These are phyloP conservation scores for Graphiopsis chlorocephala DNA, from an alignment of 2,329 filamentous ascomycete genomes.

Conservation along the genomic window DNA sequence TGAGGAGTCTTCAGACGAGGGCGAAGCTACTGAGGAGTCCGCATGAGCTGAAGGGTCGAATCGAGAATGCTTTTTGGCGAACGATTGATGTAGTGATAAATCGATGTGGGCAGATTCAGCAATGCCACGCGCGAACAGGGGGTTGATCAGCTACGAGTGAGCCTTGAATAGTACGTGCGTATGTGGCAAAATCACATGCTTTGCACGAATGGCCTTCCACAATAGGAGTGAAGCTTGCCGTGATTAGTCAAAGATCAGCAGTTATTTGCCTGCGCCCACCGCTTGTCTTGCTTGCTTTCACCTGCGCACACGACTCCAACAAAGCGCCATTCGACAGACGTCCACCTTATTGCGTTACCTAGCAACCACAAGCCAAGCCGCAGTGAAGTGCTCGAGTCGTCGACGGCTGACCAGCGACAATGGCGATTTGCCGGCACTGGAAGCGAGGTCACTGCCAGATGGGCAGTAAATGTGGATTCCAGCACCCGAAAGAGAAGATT, in stretches of 20 bases:
- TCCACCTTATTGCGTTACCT: background rate
- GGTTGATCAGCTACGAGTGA: background rate
- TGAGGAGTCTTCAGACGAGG: background rate
- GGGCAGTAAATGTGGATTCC: conserved; percentile 2
- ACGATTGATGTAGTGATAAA: background rate
- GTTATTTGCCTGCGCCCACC: background rate
- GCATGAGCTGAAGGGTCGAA: background rate
- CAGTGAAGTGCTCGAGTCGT: background rate
- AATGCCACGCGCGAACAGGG: background rate
- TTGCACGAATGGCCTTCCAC: background rate
- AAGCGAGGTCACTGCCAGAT: conserved; percentile 1
- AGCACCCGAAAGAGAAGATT: background rate
- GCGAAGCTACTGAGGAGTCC: background rate
- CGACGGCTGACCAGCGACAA: no score
- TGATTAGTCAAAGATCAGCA: background rate
- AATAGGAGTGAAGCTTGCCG: background rate
- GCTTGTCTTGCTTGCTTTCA: background rate
- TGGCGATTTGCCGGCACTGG: conserved; percentile 14
- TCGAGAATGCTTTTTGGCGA: background rate
- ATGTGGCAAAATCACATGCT: background rate
- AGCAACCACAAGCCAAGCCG: background rate
- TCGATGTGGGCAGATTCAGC: background rate
- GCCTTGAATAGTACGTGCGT: background rate
- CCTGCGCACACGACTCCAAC: background rate
- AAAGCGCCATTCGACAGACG: background rate